Base-by-base conservation (phyloP, 2,329 filamentous ascomycete species). In the Tympanopsis confertula region DNA sequence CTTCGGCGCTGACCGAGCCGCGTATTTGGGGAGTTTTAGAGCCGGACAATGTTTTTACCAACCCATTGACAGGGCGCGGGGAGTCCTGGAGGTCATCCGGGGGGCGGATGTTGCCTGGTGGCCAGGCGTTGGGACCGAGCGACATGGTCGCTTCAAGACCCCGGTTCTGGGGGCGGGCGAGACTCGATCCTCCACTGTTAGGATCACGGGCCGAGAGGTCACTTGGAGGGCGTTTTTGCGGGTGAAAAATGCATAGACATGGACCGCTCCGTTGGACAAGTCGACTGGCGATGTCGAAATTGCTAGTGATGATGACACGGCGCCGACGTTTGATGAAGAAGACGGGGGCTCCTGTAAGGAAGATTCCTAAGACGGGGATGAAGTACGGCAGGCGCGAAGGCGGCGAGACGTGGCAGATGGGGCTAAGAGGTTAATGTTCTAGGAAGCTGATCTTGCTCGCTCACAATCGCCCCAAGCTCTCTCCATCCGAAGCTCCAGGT, bases 101-200 rank as follows among this genome's bases (percentile, higher is more conserved):
- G 15, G 12, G 30, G 7, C 30, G 30, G 7, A 17, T 10, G 15
- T 10, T 13, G 7, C 30, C 30, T 33, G 30, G 30, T 17, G 30
- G 30, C 30, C 30, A 33, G 30, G 30, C 15, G 30, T 33, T 10
- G 30, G 10, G 30, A 17, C 30, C 30, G 30, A 33, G 30, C 30
- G 30, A 33, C 30, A 33, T 33, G 30, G 10, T 33, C 30, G 30
- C 30, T 33, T 15, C 30, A 33, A 33, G 17, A 33, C 30, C 30
- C 30, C 30, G 30, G 15, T 33, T 33, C 30, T 33, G 30, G 30
- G n/a, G 30, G 30, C 30, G 30, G 30, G 30, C 30, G 30, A 33
- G 30, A 15, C 30, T 33, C 30, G 30, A 13, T 10, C 15, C 30
- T 33, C 30, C 30, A 33, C 30, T 13, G 12, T 33, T 33, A 33